Conservation (phyloP, 1,284 basidiomycete species). For the Pseudozyma thailandica region DNA sequence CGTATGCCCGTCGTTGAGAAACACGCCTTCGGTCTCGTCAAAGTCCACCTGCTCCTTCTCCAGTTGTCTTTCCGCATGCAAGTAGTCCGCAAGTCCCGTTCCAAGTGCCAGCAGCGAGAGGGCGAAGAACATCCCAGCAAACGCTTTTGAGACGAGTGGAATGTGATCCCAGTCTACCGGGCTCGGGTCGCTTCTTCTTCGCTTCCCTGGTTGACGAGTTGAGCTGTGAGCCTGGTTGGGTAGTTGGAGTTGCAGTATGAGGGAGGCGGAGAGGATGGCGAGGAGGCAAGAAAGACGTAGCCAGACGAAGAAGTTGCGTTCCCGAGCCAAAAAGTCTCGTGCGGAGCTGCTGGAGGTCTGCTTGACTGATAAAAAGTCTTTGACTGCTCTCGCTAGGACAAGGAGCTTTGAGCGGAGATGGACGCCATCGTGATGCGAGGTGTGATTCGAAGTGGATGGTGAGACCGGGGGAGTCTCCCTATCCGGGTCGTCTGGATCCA, state of each 20-base stretch:
- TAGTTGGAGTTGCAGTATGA: slow-evolving; percentile 35
- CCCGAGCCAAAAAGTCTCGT: slow-evolving; percentile 39
- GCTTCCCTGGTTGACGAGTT: not conserved
- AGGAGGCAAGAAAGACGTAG: slow-evolving; percentile 37
- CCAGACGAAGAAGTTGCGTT: slow-evolving; percentile 44
- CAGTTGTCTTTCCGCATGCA: slow-evolving; percentile 23
- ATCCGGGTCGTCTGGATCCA: not conserved
- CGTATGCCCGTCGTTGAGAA: slow-evolving; percentile 40
- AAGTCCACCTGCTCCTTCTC: slow-evolving; percentile 46
- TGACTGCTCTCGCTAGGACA: not conserved
- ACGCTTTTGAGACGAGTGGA: slow-evolving; percentile 19
- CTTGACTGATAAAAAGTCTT: slow-evolving; percentile 5
- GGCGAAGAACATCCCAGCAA: slow-evolving; percentile 26
- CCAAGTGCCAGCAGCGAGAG: slow-evolving; percentile 21
- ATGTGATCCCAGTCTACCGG: slow-evolving; percentile 31
- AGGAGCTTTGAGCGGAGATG: not conserved
- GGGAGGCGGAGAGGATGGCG: slow-evolving; percentile 32
- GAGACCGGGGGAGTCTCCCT: not conserved
- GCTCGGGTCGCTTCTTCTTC: not conserved
- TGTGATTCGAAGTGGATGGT: not conserved
- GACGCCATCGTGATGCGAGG: not conserved
- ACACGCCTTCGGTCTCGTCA: slow-evolving; percentile 44
- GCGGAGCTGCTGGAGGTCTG: slow-evolving; percentile 28
- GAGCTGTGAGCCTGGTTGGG: slow-evolving; percentile 8
- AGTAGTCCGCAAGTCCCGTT: slow-evolving; percentile 27